These are phyloP conservation scores for Epichloe gansuensis DNA, from an alignment of 2,329 filamentous ascomycete genomes.

Conservation along the genomic window DNA sequence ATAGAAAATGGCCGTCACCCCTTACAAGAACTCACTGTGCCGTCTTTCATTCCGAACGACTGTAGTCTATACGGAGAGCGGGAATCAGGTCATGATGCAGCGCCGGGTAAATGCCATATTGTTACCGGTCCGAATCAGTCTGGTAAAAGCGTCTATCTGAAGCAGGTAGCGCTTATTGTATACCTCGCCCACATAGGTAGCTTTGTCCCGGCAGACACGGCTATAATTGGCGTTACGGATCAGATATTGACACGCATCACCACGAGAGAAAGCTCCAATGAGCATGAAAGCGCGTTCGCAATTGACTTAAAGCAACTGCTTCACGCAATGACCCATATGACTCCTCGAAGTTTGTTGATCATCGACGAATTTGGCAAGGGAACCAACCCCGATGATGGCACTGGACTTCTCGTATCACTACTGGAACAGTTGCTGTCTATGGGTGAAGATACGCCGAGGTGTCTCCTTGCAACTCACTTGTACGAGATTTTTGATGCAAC, in stretches of 20 bases:
- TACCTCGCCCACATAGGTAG: constrained; percentile 89
- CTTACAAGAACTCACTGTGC: constrained; percentile 72
- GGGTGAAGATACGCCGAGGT: constrained; percentile 36
- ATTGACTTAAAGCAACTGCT: constrained; percentile 83
- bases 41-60: constrained; percentile 74
- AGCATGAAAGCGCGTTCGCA: constrained; percentile 50
- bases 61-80: constrained; percentile 54
- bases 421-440: constrained; percentile 43
- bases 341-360: constrained; percentile 66
- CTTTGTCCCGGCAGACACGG: constrained; percentile 71
- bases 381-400: constrained; percentile 45
- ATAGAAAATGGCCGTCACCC: constrained; percentile 76
- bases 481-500: constrained; percentile 61
- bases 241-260: constrained; percentile 81
- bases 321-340: constrained; percentile 62
- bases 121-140: constrained; percentile 94
- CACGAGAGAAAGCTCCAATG: constrained; percentile 52
- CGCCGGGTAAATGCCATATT: constrained; percentile 44
- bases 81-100: constrained; percentile 12
- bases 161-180: constrained; percentile 81
- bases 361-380: constrained; percentile 82
- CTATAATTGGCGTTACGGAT: constrained; percentile 77
- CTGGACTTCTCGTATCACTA: constrained; percentile 45
- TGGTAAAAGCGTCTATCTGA: constrained; percentile 91
- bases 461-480: constrained; percentile 51